Conservation (phyloP, 2,329 filamentous ascomycete species). For the Ilyonectria robusta region DNA sequence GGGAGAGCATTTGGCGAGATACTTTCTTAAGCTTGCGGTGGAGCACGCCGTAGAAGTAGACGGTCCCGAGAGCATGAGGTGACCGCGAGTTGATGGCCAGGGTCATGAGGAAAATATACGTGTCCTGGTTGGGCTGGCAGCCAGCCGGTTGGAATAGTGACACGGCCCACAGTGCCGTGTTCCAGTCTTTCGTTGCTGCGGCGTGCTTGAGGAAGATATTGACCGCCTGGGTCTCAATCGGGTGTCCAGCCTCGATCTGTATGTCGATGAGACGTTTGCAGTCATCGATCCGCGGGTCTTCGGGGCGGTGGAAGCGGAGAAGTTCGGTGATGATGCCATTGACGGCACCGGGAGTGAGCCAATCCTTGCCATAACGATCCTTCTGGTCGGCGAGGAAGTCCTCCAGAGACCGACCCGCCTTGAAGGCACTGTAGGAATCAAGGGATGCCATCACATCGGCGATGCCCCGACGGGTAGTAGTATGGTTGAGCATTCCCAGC, state of each 20-base stretch:
- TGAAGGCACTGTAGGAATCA: constrained; percentile 60
- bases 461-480: constrained; percentile 54
- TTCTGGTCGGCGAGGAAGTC: constrained; percentile 58
- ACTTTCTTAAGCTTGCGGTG: constrained; percentile 48
- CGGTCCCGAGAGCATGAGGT: constrained; percentile 48
- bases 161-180: constrained; percentile 50
- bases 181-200: constrained; percentile 47
- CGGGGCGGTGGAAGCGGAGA: constrained; percentile 54
- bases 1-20: constrained; percentile 44
- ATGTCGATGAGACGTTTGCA: constrained; percentile 48
- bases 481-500: constrained; percentile 58
- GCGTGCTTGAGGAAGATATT: constrained; percentile 56
- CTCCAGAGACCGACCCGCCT: constrained; percentile 51
- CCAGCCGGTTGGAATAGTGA: constrained; percentile 38
- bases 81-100: constrained; percentile 53
- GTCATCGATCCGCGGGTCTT: constrained; percentile 43
- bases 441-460: constrained; percentile 59
- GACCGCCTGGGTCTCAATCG: constrained; percentile 52
- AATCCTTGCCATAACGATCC: constrained; percentile 61
- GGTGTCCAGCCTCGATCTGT: constrained; percentile 40
- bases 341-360: constrained; percentile 57
- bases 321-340: constrained; percentile 60
- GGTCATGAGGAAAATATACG: constrained; percentile 57
- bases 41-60: constrained; percentile 53
- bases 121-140: constrained; percentile 48